Conservation (phyloP, 306 rosid species). For the Vachellia pachyceras region DNA sequence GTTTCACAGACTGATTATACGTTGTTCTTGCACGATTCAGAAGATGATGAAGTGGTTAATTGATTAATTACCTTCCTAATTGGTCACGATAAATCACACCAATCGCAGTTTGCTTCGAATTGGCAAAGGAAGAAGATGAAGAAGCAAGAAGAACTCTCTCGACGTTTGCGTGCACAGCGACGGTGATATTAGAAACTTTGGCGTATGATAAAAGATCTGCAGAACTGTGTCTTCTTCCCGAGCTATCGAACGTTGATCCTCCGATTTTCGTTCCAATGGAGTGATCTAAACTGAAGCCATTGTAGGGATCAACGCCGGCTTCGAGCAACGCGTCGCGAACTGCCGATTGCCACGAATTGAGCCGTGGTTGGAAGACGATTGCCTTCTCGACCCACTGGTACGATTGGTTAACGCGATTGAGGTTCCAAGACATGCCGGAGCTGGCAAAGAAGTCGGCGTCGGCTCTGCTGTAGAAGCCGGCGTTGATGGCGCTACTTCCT, state of each 20-base stretch:
- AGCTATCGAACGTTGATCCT: constrained; percentile 76
- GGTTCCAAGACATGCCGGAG: constrained; percentile 63
- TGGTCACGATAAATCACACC: constrained; percentile 74
- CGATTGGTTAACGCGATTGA: constrained; percentile 63
- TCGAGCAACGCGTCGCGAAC: constrained; percentile 76
- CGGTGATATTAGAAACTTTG: constrained; percentile 47
- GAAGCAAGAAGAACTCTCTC: constrained; percentile 65
- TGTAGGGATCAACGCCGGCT: constrained; percentile 77
- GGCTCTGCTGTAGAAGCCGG: constrained; percentile 75
- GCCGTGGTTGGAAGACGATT: constrained; percentile 66
- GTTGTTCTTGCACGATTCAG: background rate
- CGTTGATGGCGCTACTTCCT: constrained; percentile 91
- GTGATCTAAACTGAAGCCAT: constrained; percentile 76
- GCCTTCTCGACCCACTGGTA: constrained; percentile 81
- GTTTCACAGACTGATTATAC: background rate
- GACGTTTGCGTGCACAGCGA: constrained; percentile 63
- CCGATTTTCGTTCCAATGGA: constrained; percentile 77
- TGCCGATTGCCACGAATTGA: constrained; percentile 78
- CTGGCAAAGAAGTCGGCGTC: constrained; percentile 19
- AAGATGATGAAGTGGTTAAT: background rate
- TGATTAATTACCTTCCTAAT: constrained; percentile 41
- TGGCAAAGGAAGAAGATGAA: constrained; percentile 36
- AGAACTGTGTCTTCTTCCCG: constrained; percentile 72
- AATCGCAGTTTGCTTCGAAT: constrained; percentile 41
- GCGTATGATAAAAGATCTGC: constrained; percentile 72